phyloP scores from a whole-genome alignment of 2,329 filamentous ascomycete genomes.

The Hypoxylon sp. region DNA sequence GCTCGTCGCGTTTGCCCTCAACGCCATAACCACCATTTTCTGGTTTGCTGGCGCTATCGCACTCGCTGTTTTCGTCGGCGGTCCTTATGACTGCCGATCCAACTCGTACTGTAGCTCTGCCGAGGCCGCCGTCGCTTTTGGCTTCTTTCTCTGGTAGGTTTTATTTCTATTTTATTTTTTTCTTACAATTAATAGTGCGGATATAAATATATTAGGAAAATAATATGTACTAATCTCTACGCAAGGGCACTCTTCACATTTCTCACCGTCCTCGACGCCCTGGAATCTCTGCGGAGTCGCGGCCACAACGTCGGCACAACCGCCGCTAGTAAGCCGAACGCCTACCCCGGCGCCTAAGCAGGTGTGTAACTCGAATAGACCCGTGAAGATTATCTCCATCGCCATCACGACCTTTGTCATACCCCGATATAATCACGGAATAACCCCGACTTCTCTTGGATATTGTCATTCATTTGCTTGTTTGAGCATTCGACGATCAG shows the following conservation, averaged over 20 bases:
- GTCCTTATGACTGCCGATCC: constrained; percentile 66
- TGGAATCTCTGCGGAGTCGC: constrained; percentile 61
- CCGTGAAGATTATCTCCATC: not conserved
- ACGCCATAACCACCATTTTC: constrained; percentile 83
- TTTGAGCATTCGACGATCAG: not conserved
- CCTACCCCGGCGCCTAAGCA: constrained; percentile 49
- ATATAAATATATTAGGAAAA: not conserved
- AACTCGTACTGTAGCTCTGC: constrained; percentile 70
- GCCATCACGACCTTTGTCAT: not conserved
- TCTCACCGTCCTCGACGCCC: constrained; percentile 63
- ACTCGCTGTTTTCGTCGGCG: constrained; percentile 75
- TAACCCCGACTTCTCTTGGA: too few relatives aligned
- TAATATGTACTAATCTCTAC: constrained; percentile 5
- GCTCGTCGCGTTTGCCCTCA: constrained; percentile 75
- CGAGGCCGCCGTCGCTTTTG: constrained; percentile 76
- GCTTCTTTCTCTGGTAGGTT: constrained; percentile 72
- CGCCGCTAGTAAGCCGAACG: constrained; percentile 43
- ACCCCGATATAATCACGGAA: too few relatives aligned
- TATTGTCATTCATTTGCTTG: not conserved
- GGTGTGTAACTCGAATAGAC: not conserved
- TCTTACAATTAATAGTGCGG: not conserved
- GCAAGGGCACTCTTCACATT: constrained; percentile 65
- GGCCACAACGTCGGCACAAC: constrained; percentile 51
- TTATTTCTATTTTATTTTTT: not conserved
- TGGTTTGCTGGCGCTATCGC: constrained; percentile 92